Base-by-base conservation (phyloP, 805 yeast genomes). In the Deakozyma indianensis region DNA sequence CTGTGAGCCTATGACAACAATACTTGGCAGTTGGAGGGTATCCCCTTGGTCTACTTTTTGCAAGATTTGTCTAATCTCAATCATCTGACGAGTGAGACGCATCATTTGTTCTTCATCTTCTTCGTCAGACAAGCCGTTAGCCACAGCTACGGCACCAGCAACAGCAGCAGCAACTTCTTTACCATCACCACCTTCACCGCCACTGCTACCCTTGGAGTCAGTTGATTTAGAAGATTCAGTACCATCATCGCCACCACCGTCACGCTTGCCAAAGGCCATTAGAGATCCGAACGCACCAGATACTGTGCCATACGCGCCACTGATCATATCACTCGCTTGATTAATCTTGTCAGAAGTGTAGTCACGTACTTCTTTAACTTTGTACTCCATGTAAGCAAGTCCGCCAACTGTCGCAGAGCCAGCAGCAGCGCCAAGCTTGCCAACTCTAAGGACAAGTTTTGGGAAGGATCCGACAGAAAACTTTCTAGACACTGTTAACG, bases 1-100 rank as follows among this genome's bases (percentile, higher is more conserved):
- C 66, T 92, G 99, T 1, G 97, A 90, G 0, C 99, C 99, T 50
- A 92, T 77, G 2, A 92, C 98, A 24, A 92, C 97, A 55, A 92
- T 92, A 0, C 96, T 83, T 1, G 98, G 98, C 38, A 92, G 68
- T 53, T 80, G 84, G 43, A 92, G 68, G 11, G 85, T 75, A 29
- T 85, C 86, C 3, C 81, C 67, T 47, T 80, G 78, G 54, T 86
- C 92, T 16, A 92, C 77, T 49, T 75, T 78, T 47, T 81, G 74
- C 44, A 92, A 67, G 24, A 92, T 74, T 44, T 80, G 74, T 58
- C 97, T 71, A 47, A 92, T 88, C 61, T 94, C 98, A 55, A 92
- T 94, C 99, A 92, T 92, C 62, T 87, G 95, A 53, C 87, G 77
- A 4, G 98, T 94, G 50, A 92, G 64, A 51, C 82, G 81, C 61